Evolutionary conservation across 1,139 yeast genomes (phyloP).

Genomic region (Diutina siamensis): DNA sequence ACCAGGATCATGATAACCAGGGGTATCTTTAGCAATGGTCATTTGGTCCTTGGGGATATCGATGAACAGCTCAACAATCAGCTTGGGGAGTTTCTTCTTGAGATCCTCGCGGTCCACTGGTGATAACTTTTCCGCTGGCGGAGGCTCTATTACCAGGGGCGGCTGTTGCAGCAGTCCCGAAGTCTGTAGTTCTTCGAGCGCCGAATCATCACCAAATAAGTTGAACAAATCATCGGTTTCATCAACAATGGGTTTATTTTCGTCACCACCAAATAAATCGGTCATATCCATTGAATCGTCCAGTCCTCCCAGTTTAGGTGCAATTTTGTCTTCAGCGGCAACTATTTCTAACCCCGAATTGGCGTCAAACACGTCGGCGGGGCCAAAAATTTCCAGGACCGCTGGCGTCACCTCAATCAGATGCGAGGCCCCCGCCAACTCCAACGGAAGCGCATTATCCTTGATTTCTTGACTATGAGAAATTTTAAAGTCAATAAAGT

Average conservation of each 20-base stretch:
- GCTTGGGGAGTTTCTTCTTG: background rate
- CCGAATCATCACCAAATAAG: background rate
- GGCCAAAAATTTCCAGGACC: background rate
- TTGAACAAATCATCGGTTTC: background rate
- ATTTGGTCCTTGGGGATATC: conserved; percentile 53
- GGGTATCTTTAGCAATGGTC: conserved; percentile 19
- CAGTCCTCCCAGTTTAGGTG: background rate
- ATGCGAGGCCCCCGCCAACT: background rate
- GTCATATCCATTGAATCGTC: conserved; percentile 4
- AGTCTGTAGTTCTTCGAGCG: background rate
- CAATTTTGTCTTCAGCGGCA: too few relatives aligned
- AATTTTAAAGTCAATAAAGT: conserved; percentile 3
- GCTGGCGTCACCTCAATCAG: conserved; percentile 2
- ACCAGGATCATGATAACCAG: conserved; percentile 68
- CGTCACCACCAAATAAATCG: conserved; percentile 3
- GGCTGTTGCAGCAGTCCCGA: background rate
- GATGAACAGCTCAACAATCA: conserved; percentile 12
- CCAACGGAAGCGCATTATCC: too few relatives aligned
- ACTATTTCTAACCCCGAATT: background rate
- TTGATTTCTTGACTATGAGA: background rate
- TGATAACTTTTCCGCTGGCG: background rate
- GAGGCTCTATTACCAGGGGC: background rate
- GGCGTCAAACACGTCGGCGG: background rate
- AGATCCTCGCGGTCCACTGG: background rate
- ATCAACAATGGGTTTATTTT: background rate